phyloP scores from a whole-genome alignment of 148 eudicot genomes.

The Suaeda aralocaspica region DNA sequence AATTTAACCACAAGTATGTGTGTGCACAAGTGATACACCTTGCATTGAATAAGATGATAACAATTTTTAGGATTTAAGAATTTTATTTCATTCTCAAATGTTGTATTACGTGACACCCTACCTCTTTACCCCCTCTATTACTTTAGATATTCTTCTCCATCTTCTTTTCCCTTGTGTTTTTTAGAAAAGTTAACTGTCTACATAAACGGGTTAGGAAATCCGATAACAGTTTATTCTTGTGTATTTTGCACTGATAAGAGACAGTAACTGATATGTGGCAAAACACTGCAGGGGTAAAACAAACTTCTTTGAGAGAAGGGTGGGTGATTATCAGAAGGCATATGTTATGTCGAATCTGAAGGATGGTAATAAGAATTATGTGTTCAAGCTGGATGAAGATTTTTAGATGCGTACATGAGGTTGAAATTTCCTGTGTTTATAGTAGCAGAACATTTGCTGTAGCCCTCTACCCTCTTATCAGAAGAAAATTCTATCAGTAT shows the following conservation, averaged over 20 bases:
- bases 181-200: too few relatives aligned
- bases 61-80: too few relatives aligned
- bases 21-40: too few relatives aligned
- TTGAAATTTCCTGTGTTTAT: conserved; percentile 7
- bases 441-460: neutral
- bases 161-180: too few relatives aligned
- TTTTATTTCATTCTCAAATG: too few relatives aligned
- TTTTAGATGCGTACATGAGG: conserved; percentile 41
- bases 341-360: conserved; percentile 63
- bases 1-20: neutral
- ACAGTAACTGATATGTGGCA: neutral
- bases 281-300: conserved; percentile 55
- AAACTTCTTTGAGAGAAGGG: conserved; percentile 78
- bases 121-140: too few relatives aligned
- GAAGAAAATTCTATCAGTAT: too few relatives aligned
- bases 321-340: conserved; percentile 80
- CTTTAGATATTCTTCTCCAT: too few relatives aligned
- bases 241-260: neutral
- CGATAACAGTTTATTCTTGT: neutral
- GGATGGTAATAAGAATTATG: conserved; percentile 46
- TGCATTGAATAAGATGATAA: too few relatives aligned
- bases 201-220: too few relatives aligned
- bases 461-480: neutral
- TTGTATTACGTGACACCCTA: too few relatives aligned
- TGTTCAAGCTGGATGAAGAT: conserved; percentile 71